phyloP scores from a whole-genome alignment of 2,329 filamentous ascomycete genomes.

The Colletotrichum abscissum region DNA sequence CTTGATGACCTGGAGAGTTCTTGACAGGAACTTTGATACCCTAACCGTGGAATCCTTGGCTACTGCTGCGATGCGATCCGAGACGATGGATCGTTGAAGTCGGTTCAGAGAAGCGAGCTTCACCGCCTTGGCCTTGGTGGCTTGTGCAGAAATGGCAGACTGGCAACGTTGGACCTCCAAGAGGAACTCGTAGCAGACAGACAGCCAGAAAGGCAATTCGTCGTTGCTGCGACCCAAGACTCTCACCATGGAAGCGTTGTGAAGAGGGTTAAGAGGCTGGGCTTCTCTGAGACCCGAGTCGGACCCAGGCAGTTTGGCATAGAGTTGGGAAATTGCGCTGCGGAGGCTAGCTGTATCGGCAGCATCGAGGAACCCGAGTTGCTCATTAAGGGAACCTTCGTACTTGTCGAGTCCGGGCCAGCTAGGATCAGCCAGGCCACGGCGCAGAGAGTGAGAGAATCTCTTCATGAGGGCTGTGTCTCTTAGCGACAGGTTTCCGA shows the following conservation, averaged over 20 bases:
- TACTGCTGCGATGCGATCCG: conserved; percentile 64
- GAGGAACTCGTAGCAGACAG: conserved; percentile 62
- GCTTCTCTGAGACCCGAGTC: conserved; percentile 49
- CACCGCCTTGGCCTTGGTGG: conserved; percentile 54
- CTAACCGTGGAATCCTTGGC: conserved; percentile 71
- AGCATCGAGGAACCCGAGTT: conserved; percentile 42
- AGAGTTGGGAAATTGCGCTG: conserved; percentile 49
- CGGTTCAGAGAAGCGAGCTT: conserved; percentile 68
- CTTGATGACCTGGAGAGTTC: conserved; percentile 54
- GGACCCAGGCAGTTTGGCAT: conserved; percentile 45
- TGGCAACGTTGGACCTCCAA: conserved; percentile 56
- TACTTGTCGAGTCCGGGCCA: conserved; percentile 20
- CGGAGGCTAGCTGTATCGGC: conserved; percentile 46
- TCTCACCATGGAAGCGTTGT: conserved; percentile 65
- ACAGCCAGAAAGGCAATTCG: conserved; percentile 59
- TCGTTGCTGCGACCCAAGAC: conserved; percentile 50
- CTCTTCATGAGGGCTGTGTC: conserved; percentile 55
- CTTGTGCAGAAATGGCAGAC: conserved; percentile 54
- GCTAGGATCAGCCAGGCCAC: conserved; percentile 5
- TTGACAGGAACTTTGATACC: conserved; percentile 62
- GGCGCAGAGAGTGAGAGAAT: conserved; percentile 37
- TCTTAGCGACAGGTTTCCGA: conserved; percentile 60
- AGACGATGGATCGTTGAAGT: conserved; percentile 69
- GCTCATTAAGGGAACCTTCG: conserved; percentile 17
- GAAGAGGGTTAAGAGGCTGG: conserved; percentile 68